These are phyloP conservation scores for Fragilaria radians DNA, from an alignment of 108 stramenopile genomes.

Conservation along the genomic window DNA sequence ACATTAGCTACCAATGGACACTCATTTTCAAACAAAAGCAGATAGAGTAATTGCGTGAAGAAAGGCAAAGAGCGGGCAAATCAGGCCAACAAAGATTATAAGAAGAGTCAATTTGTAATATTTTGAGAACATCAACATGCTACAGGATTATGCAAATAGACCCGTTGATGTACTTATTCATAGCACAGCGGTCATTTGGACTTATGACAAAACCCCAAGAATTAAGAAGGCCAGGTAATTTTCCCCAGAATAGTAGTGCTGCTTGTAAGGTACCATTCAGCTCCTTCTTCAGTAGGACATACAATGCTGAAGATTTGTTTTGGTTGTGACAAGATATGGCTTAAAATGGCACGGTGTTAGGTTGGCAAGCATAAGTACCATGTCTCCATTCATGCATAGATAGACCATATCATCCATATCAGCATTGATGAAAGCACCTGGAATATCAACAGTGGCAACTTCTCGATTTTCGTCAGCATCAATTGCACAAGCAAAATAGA, in stretches of 20 bases:
- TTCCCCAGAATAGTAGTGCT: constrained; percentile 16
- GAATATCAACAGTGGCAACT: too few species aligned
- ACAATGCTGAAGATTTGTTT: constrained; percentile 9
- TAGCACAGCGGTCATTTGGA: constrained; percentile 35
- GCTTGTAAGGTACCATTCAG: constrained; percentile 13
- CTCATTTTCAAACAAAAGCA: too few species aligned
- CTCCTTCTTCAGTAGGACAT: constrained; percentile 18
- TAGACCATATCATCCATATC: constrained; percentile 10
- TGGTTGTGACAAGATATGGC: constrained; percentile 5
- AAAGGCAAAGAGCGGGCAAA: too few species aligned
- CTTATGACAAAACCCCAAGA: constrained; percentile 26
- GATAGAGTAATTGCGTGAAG: too few species aligned
- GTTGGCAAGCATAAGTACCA: constrained; percentile 5
- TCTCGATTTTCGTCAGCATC: constrained; percentile 24
- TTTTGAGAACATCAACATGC: constrained; percentile 21
- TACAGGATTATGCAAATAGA: constrained; percentile 16
- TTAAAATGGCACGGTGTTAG: constrained; percentile 12
- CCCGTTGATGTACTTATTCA: constrained; percentile 17
- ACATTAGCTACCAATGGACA: too few species aligned
- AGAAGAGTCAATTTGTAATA: too few species aligned
- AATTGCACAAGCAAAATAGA: constrained; percentile 22
- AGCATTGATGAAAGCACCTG: too few species aligned
- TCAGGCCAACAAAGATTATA: too few species aligned
- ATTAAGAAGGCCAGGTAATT: neutral
- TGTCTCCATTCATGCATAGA: constrained; percentile 9